phyloP scores from a whole-genome alignment of 805 yeast species.

The Ogataea methylovora region DNA sequence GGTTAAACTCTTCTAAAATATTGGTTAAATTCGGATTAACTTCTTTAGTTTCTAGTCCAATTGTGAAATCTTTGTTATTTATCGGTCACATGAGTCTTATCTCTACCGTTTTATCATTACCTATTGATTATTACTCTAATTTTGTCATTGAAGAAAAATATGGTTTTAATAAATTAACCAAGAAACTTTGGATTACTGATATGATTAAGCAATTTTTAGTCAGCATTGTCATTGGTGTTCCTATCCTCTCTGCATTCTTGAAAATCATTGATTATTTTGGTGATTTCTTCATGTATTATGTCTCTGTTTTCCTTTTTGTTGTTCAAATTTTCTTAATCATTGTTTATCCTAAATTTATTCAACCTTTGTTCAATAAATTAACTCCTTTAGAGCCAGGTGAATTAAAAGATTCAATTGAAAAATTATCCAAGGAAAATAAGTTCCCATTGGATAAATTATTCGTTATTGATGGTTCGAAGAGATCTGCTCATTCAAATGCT shows the following conservation, averaged over 20 bases:
- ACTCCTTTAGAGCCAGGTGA: conserved; percentile 89
- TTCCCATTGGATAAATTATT: conserved; percentile 84
- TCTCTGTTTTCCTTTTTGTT: conserved; percentile 61
- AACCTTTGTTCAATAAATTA: conserved; percentile 88
- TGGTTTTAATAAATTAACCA: conserved; percentile 87
- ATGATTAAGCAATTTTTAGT: conserved; percentile 52
- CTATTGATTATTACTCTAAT: conserved; percentile 65
- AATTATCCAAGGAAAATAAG: conserved; percentile 61
- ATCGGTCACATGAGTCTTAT: conserved; percentile 41
- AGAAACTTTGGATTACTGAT: conserved; percentile 66
- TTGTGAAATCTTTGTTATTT: conserved; percentile 68
- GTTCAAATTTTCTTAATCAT: conserved; percentile 72
- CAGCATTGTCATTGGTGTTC: conserved; percentile 55
- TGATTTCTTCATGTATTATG: conserved; percentile 71
- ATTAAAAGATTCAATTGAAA: conserved; percentile 72
- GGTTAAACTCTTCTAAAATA: conserved; percentile 41
- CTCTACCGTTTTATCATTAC: conserved; percentile 51
- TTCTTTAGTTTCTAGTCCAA: conserved; percentile 22
- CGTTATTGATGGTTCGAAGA: conserved; percentile 94
- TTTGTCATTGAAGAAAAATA: conserved; percentile 88
- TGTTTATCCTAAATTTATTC: conserved; percentile 75
- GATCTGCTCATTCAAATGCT: conserved; percentile 96
- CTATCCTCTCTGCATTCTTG: conserved; percentile 66
- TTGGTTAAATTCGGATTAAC: conserved; percentile 25
- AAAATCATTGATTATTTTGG: conserved; percentile 78